Evolutionary conservation across 805 yeast species (phyloP).

Genomic region (Myxozyma neotropica): DNA sequence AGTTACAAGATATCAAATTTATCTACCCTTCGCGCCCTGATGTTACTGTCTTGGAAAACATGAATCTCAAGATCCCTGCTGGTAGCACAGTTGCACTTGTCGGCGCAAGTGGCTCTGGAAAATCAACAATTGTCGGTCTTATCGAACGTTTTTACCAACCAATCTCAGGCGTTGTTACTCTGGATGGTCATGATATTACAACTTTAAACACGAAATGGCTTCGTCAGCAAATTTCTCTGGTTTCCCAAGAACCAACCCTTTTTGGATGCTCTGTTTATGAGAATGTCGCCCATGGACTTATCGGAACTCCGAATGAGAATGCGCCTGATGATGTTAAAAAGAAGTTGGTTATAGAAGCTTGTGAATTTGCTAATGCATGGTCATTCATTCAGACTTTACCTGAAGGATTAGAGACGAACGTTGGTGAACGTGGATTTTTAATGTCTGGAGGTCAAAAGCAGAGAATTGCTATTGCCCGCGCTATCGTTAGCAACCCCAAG

Average conservation of each 20-base stretch:
- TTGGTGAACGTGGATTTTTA: constrained; percentile 62
- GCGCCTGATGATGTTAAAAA: constrained; percentile 46
- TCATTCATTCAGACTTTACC: constrained; percentile 56
- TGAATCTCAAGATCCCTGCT: constrained; percentile 53
- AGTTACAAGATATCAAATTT: constrained; percentile 35
- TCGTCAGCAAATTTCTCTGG: constrained; percentile 59
- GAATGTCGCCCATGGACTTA: constrained; percentile 74
- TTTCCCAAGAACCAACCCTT: constrained; percentile 58
- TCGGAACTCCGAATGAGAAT: constrained; percentile 38
- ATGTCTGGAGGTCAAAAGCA: constrained; percentile 72
- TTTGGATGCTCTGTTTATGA: constrained; percentile 81
- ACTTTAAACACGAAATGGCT: constrained; percentile 55
- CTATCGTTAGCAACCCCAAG: constrained; percentile 57
- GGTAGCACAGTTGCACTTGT: constrained; percentile 87
- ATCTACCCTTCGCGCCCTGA: constrained; percentile 42
- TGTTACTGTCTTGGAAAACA: constrained; percentile 37
- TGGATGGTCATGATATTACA: constrained; percentile 53
- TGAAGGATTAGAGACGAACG: constrained; percentile 50
- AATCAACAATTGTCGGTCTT: constrained; percentile 51
- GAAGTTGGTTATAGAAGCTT: constrained; percentile 47
- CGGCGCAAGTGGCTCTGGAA: constrained; percentile 76
- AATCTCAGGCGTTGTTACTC: constrained; percentile 48
- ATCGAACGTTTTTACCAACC: constrained; percentile 63
- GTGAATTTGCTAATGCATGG: constrained; percentile 55
- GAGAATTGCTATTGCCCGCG: constrained; percentile 65